phyloP scores from a whole-genome alignment of 192 early-diverging fungal species.

The Oehlia diaphana region DNA sequence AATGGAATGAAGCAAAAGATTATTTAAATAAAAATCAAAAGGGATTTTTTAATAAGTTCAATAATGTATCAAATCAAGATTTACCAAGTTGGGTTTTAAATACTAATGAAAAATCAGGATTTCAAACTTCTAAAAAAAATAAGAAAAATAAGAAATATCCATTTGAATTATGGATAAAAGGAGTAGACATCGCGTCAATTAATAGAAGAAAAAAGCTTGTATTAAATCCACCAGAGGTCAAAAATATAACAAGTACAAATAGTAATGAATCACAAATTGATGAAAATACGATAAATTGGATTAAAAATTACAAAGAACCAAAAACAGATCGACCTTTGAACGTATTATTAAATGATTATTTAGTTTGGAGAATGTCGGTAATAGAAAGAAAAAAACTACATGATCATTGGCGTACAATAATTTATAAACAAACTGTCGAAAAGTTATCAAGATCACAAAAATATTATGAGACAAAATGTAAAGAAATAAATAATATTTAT shows the following conservation, averaged over 20 bases:
- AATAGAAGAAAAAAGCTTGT: too few species aligned
- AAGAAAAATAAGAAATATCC: too few species aligned
- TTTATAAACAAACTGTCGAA: slow-evolving; percentile 31
- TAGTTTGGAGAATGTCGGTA: slow-evolving; percentile 55
- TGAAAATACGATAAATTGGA: not conserved
- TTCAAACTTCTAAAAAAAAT: too few species aligned
- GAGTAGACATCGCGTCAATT: too few species aligned
- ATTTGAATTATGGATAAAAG: too few species aligned
- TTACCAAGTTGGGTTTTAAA: not conserved
- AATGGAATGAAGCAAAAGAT: slow-evolving; percentile 18
- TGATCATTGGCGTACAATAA: slow-evolving; percentile 35
- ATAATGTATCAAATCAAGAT: not conserved
- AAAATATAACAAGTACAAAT: too few species aligned
- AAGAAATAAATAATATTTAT: slow-evolving; percentile 32
- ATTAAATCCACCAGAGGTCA: too few species aligned
- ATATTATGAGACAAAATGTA: not conserved
- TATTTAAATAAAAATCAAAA: slow-evolving; percentile 15
- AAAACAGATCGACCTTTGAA: too few species aligned
- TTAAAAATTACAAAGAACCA: too few species aligned
- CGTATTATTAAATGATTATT: not conserved
- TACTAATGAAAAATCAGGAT: too few species aligned
- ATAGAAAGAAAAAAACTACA: slow-evolving; percentile 42
- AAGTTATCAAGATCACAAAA: slow-evolving; percentile 21
- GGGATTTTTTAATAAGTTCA: not conserved
- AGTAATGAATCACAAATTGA: too few species aligned